Evolutionary conservation across 768 basidiomycete genomes (phyloP).

Genomic region (Tricholoma sp.): DNA sequence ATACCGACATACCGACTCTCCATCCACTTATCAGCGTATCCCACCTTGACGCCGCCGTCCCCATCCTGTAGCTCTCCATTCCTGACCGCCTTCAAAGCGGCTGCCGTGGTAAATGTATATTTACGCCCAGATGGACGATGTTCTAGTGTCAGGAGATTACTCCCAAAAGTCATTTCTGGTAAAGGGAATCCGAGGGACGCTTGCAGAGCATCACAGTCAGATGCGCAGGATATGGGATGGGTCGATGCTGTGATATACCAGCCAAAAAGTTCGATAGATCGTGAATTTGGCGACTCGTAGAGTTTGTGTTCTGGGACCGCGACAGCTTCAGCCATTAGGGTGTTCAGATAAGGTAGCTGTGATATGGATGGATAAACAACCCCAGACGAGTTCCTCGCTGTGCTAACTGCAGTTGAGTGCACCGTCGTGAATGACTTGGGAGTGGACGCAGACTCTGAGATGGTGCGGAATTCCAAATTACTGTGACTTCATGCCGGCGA

Average conservation of each 20-base stretch:
- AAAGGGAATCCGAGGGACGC: conserved; percentile 66
- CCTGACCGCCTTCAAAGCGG: conserved; percentile 69
- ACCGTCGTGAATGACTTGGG: conserved; percentile 7
- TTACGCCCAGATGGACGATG: conserved; percentile 63
- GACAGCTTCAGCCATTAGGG: conserved; percentile 36
- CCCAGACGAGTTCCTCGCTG: background rate
- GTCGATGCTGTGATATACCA: conserved; percentile 73
- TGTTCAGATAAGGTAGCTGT: conserved; percentile 9
- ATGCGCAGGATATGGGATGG: conserved; percentile 74
- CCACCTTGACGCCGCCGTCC: conserved; percentile 91
- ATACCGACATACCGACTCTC: conserved; percentile 64
- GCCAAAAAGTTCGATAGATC: conserved; percentile 58
- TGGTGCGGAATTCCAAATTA: conserved; percentile 15
- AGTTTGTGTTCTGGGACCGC: conserved; percentile 60
- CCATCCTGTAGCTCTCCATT: conserved; percentile 71
- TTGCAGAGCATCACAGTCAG: conserved; percentile 68
- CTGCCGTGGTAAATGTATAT: conserved; percentile 60
- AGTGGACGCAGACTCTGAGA: background rate
- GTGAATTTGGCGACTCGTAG: conserved; percentile 63
- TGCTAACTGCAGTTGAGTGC: background rate
- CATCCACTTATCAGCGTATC: conserved; percentile 92
- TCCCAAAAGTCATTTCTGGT: conserved; percentile 97
- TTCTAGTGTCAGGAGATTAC: conserved; percentile 65
- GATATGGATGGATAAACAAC: background rate
- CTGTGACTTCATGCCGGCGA: background rate